Percentiles rank a stretch among this genome's conserved stretches.
These are phyloP conservation scores for Boletus rubescentipes DNA, from an alignment of 768 basidiomycete species.

Conservation along the genomic window DNA sequence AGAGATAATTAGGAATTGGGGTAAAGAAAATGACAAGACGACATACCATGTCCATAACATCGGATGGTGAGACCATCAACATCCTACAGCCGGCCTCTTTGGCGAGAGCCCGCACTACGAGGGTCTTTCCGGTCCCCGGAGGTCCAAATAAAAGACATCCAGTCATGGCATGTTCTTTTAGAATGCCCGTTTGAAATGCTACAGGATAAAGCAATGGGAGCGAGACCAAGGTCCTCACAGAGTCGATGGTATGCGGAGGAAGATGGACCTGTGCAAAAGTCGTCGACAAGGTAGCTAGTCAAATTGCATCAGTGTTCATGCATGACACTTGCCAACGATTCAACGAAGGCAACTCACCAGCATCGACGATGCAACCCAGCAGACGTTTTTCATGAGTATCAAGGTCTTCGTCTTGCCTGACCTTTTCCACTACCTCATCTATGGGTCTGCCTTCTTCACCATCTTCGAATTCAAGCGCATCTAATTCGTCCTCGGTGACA, in stretches of 20 bases:
- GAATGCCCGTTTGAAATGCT: slow-evolving; percentile 85
- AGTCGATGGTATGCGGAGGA: slow-evolving; percentile 85
- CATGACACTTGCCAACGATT: neutral
- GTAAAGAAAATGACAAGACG: neutral
- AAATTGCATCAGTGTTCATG: slow-evolving; percentile 5
- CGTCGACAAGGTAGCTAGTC: slow-evolving; percentile 68
- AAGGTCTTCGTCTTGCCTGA: slow-evolving; percentile 74
- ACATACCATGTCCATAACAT: slow-evolving; percentile 93
- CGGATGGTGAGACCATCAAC: slow-evolving; percentile 86
- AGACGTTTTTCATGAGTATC: slow-evolving; percentile 81
- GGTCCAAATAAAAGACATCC: slow-evolving; percentile 93
- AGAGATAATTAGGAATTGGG: slow-evolving; percentile 2
- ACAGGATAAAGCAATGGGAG: slow-evolving; percentile 83
- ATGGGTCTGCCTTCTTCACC: slow-evolving; percentile 23
- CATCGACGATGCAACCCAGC: slow-evolving; percentile 83
- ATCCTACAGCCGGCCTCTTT: slow-evolving; percentile 93
- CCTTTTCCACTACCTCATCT: slow-evolving; percentile 74
- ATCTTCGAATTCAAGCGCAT: slow-evolving; percentile 35
- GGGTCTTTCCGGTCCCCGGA: slow-evolving; percentile 89
- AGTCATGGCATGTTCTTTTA: slow-evolving; percentile 89
- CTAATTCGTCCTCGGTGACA: slow-evolving; percentile 30
- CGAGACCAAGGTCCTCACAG: slow-evolving; percentile 88
- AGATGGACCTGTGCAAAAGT: slow-evolving; percentile 88
- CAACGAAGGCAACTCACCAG: slow-evolving; percentile 43
- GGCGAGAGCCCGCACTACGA: slow-evolving; percentile 86